Evolutionary conservation across 257 asterid species (phyloP).

Genomic region (Leonotis leonurus): DNA sequence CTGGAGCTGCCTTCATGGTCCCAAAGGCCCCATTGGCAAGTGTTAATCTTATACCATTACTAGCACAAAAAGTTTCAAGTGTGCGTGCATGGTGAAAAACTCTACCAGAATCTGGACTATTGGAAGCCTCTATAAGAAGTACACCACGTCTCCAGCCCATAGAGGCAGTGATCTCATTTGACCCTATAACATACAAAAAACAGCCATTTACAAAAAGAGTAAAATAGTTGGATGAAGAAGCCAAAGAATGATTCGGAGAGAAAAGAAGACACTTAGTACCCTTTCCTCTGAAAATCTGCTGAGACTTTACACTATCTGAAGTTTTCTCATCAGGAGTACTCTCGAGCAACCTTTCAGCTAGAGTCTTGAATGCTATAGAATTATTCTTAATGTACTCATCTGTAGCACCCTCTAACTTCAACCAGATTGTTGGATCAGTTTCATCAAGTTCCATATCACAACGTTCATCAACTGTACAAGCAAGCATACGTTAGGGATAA

Average conservation of each 20-base stretch:
- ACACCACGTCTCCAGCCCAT: slow-evolving; percentile 93
- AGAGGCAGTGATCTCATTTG: slow-evolving; percentile 55
- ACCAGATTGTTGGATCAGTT: slow-evolving; percentile 92
- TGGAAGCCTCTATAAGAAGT: slow-evolving; percentile 88
- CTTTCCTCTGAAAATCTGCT: slow-evolving; percentile 42
- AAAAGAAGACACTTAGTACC: slow-evolving; percentile 35
- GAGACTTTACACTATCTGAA: slow-evolving; percentile 48
- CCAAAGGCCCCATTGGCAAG: slow-evolving; percentile 48
- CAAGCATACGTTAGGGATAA: slow-evolving; percentile 8
- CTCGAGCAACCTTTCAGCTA: slow-evolving; percentile 77
- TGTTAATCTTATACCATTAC: slow-evolving; percentile 59
- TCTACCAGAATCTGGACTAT: slow-evolving; percentile 96
- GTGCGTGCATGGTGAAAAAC: slow-evolving; percentile 80
- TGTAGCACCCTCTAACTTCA: slow-evolving; percentile 77
- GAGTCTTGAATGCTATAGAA: slow-evolving; percentile 54
- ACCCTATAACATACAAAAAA: slow-evolving; percentile 20
- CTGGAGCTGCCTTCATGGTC: slow-evolving; percentile 46
- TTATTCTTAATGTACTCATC: slow-evolving; percentile 71
- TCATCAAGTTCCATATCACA: slow-evolving; percentile 99
- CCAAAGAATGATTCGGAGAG: slow-evolving; percentile 10
- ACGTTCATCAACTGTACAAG: slow-evolving; percentile 79
- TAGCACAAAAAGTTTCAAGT: slow-evolving; percentile 76
- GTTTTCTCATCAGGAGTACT: slow-evolving; percentile 67
- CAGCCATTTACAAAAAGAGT: slow-evolving; percentile 12
- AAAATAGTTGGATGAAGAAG: slow-evolving; percentile 7